phyloP scores from a whole-genome alignment of 768 basidiomycete genomes.

The Pulveroboletus frians region DNA sequence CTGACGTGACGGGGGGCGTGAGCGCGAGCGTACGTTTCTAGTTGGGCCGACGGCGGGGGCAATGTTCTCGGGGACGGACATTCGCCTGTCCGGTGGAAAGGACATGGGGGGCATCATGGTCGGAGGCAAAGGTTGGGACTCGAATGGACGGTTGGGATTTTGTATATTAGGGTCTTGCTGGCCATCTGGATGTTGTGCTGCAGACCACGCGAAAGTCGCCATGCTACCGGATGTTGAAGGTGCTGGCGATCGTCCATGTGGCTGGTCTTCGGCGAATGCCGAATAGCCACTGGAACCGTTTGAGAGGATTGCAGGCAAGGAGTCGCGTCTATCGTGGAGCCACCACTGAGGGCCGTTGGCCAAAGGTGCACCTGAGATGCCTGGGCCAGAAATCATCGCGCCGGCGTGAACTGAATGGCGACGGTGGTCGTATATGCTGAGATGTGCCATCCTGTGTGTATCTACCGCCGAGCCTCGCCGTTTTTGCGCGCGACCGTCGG shows the following conservation, averaged over 20 bases:
- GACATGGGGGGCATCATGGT: conserved; percentile 54
- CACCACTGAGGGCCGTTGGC: conserved; percentile 45
- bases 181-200: conserved; percentile 42
- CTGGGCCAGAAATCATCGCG: conserved; percentile 29
- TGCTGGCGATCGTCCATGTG: conserved; percentile 57
- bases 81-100: conserved; percentile 63
- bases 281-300: conserved; percentile 53
- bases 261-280: conserved; percentile 58
- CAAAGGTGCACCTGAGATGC: conserved; percentile 19
- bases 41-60: conserved; percentile 41
- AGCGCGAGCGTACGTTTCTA: conserved; percentile 58
- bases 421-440: conserved; percentile 68
- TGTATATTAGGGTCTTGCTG: conserved; percentile 42
- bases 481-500: conserved; percentile 69
- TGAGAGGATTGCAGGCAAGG: conserved; percentile 64
- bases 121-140: conserved; percentile 41
- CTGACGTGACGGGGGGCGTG: conserved; percentile 67
- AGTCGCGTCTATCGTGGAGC: conserved; percentile 67
- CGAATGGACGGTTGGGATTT: conserved; percentile 42
- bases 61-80: conserved; percentile 66
- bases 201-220: conserved; percentile 70
- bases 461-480: conserved; percentile 82
- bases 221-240: conserved; percentile 55
- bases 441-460: conserved; percentile 66
- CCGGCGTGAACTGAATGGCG: conserved; percentile 73